phyloP scores from a whole-genome alignment of 2,329 filamentous ascomycete species.

The Lizonia empirigonia region DNA sequence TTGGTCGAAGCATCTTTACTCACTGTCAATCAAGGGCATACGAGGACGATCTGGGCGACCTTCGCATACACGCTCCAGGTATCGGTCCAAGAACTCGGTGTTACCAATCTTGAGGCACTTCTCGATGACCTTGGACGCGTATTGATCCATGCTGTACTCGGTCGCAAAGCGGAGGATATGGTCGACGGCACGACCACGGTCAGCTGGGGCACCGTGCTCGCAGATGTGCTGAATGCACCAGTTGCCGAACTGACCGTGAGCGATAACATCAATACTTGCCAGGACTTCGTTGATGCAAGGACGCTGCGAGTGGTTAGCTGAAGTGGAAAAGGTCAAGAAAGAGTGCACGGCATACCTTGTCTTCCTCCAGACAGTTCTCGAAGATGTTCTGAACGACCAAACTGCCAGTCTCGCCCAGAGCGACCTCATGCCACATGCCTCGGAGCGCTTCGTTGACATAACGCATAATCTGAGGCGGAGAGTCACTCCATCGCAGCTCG shows the following conservation, averaged over 20 bases:
- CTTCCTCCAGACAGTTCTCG: slow-evolving; percentile 97
- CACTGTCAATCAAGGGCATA: slow-evolving; percentile 93
- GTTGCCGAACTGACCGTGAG: slow-evolving; percentile 97
- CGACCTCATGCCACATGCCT: slow-evolving; percentile 99
- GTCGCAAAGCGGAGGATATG: slow-evolving; percentile 92
- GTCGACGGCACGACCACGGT: slow-evolving; percentile 91
- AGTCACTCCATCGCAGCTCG: slow-evolving; percentile 92
- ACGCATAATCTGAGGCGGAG: slow-evolving; percentile 97
- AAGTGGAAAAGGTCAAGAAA: neutral
- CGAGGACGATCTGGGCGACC: slow-evolving; percentile 87
- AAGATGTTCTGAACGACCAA: slow-evolving; percentile 99
- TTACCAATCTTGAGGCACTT: slow-evolving; percentile 98
- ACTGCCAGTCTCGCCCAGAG: slow-evolving; percentile 94
- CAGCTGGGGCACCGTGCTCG: slow-evolving; percentile 88
- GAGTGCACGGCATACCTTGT: slow-evolving; percentile 71
- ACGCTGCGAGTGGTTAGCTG: slow-evolving; percentile 62
- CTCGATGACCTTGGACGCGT: slow-evolving; percentile 98
- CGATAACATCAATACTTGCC: slow-evolving; percentile 91
- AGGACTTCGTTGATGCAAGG: slow-evolving; percentile 97
- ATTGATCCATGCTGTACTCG: slow-evolving; percentile 98
- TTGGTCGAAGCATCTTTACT: slow-evolving; percentile 33
- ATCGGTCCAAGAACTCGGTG: slow-evolving; percentile 85
- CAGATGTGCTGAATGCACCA: slow-evolving; percentile 99
- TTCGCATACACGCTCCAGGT: slow-evolving; percentile 92
- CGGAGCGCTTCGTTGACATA: slow-evolving; percentile 94